Conservation (phyloP, 2,329 filamentous ascomycete genomes). For the Fusarium drepaniforme region DNA sequence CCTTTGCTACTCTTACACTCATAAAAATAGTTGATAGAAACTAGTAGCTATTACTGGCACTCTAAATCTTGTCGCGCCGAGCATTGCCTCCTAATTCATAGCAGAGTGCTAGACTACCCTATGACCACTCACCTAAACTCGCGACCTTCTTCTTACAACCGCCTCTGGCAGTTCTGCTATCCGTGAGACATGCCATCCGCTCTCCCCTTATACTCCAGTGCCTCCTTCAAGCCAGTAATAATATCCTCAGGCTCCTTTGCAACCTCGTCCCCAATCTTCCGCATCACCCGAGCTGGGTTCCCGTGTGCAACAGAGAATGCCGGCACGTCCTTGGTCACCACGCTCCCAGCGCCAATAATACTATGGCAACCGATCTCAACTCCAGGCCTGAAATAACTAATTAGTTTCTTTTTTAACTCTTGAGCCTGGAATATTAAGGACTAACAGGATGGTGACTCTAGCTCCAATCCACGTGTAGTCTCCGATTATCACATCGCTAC, state of each 20-base stretch:
- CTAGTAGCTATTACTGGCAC: background rate
- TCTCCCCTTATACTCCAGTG: background rate
- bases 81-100: background rate
- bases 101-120: background rate
- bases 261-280: background rate
- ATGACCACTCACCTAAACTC: background rate
- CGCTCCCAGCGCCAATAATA: constrained; percentile 8
- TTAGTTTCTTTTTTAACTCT: background rate
- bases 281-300: background rate
- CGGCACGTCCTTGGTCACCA: constrained; percentile 13
- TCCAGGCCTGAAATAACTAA: background rate
- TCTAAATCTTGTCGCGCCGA: too few relatives aligned
- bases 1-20: background rate
- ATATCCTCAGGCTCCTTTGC: background rate
- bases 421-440: background rate
- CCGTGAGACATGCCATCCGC: background rate
- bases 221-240: background rate
- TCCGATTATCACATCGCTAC: constrained; percentile 8
- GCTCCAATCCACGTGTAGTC: constrained; percentile 12
- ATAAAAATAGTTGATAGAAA: background rate
- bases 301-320: constrained; percentile 1
- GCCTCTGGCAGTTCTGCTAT: background rate
- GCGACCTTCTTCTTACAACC: background rate
- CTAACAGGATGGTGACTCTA: constrained; percentile 6
- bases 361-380: constrained; percentile 5